Percentiles rank a stretch among this genome's conserved stretches.
Conservation (phyloP, 768 basidiomycete genomes). For the Phlebiopsis gigantea region DNA sequence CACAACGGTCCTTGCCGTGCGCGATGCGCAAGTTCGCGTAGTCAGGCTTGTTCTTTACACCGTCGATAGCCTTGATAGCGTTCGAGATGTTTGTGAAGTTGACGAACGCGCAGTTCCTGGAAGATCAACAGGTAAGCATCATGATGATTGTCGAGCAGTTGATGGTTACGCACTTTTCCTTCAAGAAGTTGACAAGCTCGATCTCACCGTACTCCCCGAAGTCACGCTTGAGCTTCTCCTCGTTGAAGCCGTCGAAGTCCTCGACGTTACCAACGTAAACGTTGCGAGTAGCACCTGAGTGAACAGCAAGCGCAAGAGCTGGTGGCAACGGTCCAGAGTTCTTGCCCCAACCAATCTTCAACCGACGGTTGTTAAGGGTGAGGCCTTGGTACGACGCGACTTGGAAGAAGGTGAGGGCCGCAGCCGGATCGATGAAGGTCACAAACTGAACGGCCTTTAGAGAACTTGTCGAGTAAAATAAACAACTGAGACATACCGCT, state of each 20-base stretch:
- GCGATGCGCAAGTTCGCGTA: conserved; percentile 87
- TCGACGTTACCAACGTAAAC: conserved; percentile 96
- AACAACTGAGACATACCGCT: conserved; percentile 49
- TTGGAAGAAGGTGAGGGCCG: conserved; percentile 92
- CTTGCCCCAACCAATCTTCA: conserved; percentile 99
- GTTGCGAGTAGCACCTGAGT: conserved; percentile 91
- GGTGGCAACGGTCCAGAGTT: conserved; percentile 85
- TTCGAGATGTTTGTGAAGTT: conserved; percentile 95
- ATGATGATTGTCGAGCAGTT: not conserved
- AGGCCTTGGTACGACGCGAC: conserved; percentile 87
- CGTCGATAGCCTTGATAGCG: conserved; percentile 98
- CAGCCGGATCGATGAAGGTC: conserved; percentile 91
- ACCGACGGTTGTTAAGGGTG: conserved; percentile 85
- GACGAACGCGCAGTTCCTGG: conserved; percentile 90
- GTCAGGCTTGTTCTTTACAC: conserved; percentile 86
- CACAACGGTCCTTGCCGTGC: conserved; percentile 94
- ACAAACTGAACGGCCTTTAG: conserved; percentile 58
- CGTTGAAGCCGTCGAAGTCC: conserved; percentile 89
- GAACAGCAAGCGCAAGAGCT: conserved; percentile 80
- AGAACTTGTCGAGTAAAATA: not conserved
- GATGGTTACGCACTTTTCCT: conserved; percentile 69
- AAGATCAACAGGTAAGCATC: not conserved
- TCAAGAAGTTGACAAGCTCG: conserved; percentile 92
- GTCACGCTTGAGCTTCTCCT: conserved; percentile 87
- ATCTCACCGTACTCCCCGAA: conserved; percentile 97